A percentile compares a stretch with the other conserved stretches of the same genome.
phyloP scores from a whole-genome alignment of 495 filamentous ascomycete species.

The Annulohypoxylon moriforme region DNA sequence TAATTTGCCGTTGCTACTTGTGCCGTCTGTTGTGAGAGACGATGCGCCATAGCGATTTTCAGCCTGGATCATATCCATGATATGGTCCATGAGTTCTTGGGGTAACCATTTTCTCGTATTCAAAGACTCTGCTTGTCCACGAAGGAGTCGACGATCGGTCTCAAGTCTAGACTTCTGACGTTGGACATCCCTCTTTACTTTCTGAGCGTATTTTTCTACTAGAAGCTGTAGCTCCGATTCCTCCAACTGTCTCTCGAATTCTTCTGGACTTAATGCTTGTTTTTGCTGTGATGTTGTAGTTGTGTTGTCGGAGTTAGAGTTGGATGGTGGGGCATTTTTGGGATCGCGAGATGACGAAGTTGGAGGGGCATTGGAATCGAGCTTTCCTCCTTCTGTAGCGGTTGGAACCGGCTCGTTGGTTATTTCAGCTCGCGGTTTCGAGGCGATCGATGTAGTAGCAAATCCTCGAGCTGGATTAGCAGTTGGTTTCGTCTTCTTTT shows the following conservation, averaged over 20 bases:
- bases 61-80: constrained; percentile 69
- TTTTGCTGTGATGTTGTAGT: constrained; percentile 57
- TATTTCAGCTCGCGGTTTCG: constrained; percentile 68
- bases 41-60: constrained; percentile 63
- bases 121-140: constrained; percentile 75
- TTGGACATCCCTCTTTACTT: constrained; percentile 71
- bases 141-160: constrained; percentile 81
- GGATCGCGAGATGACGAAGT: constrained; percentile 45
- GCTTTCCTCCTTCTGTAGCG: constrained; percentile 28
- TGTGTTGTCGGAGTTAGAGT: constrained; percentile 43
- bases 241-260: constrained; percentile 85
- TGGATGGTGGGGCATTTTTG: constrained; percentile 48
- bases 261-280: constrained; percentile 76
- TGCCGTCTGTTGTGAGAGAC: constrained; percentile 53
- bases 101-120: constrained; percentile 82
- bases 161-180: constrained; percentile 78
- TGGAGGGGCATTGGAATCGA: constrained; percentile 46
- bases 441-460: constrained; percentile 89
- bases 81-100: constrained; percentile 77
- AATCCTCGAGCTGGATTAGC: constrained; percentile 90
- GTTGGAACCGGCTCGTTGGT: constrained; percentile 46
- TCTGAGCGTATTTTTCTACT: constrained; percentile 81
- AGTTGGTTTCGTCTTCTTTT: constrained; percentile 84
- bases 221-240: constrained; percentile 82
- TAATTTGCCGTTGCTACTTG: constrained; percentile 52